Evolutionary conservation across 768 basidiomycete species (phyloP), one percentile per base, ranked within the genome.

Genomic region (Trametes meyenii): DNA sequence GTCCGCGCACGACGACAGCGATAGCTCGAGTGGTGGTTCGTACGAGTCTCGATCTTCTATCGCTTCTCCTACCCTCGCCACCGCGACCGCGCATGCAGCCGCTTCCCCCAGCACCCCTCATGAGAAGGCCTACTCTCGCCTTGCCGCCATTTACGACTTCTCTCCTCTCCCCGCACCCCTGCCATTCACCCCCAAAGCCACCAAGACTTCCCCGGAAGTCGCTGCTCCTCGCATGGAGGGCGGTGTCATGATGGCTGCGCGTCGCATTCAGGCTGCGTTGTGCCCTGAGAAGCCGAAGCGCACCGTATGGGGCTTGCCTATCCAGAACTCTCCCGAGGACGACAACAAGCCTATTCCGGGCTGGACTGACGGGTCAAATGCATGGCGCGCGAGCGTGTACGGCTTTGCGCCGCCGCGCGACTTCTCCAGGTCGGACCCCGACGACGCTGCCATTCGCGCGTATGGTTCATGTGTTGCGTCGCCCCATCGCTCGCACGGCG

Each of bases 221-320:
- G 8, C 40, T 24, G 40, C 55, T 8, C 62, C 62, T n/a, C 61
- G 57, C 24, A 75, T 76, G 23, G 77, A 83, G 42, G 88, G 79
- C 40, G 88, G 88, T 39, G 76, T 88, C 73, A 88, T 90, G 81
- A 89, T 89, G 87, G 83, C 86, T 2, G 81, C 78, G 33, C 80
- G 79, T 40, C 82, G 82, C 62, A 83, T 89, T 69, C 75, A 78
- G 43, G 76, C 81, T 16, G 76, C 75, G 23, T 71, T 82, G 26
- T 79, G 80, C 60, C 69, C 79, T 0, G 75, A 77, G 23, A 78
- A 81, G 29, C 70, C 71, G 19, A 69, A 69, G 64, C 67, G 65
- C 19, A 51, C 62, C 17, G 53, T 60, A 2, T 65, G 64, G 68
- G 77, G 78, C 61, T 69, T 70, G 6, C 68, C 77, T 4, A 23